A percentile compares a stretch with the other conserved stretches of the same genome.
Evolutionary conservation across 1,284 basidiomycete species (phyloP).

Genomic region (Leccinum solheimii): DNA sequence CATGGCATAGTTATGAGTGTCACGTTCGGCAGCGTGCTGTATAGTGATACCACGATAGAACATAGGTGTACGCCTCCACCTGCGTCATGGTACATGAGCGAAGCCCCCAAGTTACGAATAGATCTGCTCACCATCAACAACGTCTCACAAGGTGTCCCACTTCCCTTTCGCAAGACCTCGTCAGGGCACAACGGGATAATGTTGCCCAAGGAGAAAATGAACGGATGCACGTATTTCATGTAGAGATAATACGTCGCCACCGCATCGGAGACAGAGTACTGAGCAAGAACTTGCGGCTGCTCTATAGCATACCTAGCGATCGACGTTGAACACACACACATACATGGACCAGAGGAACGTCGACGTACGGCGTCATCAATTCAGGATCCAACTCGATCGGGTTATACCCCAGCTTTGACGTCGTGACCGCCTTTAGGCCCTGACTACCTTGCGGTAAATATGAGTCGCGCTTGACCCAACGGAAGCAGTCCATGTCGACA

Average conservation of each 20-base stretch:
- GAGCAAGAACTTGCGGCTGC: conserved; percentile 92
- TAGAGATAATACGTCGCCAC: conserved; percentile 99
- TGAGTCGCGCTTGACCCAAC: conserved; percentile 99
- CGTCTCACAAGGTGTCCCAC: conserved; percentile 96
- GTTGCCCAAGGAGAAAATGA: conserved; percentile 99
- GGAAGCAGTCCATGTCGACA: conserved; percentile 99
- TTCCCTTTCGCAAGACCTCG: conserved; percentile 95
- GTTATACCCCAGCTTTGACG: conserved; percentile 94
- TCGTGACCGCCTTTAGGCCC: conserved; percentile 97
- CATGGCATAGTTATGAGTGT: too few relatives aligned
- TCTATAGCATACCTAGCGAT: conserved; percentile 86
- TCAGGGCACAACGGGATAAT: conserved; percentile 98
- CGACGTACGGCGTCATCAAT: conserved; percentile 93
- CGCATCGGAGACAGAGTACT: conserved; percentile 99
- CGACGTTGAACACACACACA: conserved; percentile 1
- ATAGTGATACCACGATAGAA: too few relatives aligned
- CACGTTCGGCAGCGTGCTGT: too few relatives aligned
- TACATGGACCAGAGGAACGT: background rate
- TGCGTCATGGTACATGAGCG: conserved; percentile 36
- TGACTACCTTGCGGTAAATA: conserved; percentile 99
- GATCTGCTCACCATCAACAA: conserved; percentile 83
- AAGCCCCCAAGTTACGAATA: background rate
- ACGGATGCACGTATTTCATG: conserved; percentile 99
- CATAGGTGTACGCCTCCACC: conserved; percentile 83
- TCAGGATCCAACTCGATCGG: conserved; percentile 98